These are phyloP conservation scores for Termitomyces bulborhizus DNA, from an alignment of 768 basidiomycete species.

Conservation along the genomic window DNA sequence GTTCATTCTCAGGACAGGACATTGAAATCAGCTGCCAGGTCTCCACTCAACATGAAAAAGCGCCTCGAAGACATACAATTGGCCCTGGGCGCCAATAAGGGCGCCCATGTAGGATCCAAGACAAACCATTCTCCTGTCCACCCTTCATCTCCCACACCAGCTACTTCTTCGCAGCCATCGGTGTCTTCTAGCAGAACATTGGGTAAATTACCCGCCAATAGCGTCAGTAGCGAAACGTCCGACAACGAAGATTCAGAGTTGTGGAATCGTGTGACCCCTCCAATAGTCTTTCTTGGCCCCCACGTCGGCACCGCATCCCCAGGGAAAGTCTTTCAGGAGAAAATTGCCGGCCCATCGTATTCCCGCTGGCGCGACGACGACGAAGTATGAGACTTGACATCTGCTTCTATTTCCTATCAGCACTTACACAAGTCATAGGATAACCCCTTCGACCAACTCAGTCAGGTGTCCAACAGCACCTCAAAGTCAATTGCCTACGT, in stretches of 20 bases:
- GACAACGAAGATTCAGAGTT: constrained; percentile 3
- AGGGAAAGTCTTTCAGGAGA: neutral
- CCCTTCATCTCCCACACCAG: neutral
- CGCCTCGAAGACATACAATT: constrained; percentile 2
- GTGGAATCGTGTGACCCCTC: constrained; percentile 8
- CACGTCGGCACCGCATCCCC: neutral
- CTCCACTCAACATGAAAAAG: neutral
- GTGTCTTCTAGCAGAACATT: neutral
- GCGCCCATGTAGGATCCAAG: neutral
- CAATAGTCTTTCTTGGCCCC: neutral
- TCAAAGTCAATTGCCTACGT: neutral
- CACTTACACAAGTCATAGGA: constrained; percentile 6
- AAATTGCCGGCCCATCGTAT: neutral
- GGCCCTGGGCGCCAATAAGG: neutral
- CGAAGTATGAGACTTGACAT: constrained; percentile 3
- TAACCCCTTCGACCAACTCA: constrained; percentile 4
- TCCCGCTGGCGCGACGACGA: constrained; percentile 1
- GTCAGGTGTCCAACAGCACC: constrained; percentile 6
- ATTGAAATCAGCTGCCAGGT: neutral
- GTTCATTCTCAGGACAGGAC: neutral
- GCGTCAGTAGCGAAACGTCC: neutral
- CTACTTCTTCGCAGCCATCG: neutral
- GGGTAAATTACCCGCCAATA: neutral
- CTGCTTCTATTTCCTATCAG: neutral
- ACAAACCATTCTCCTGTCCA: neutral